These are phyloP conservation scores for Pholiota adiposa DNA, from an alignment of 1,284 basidiomycete species.

Conservation along the genomic window DNA sequence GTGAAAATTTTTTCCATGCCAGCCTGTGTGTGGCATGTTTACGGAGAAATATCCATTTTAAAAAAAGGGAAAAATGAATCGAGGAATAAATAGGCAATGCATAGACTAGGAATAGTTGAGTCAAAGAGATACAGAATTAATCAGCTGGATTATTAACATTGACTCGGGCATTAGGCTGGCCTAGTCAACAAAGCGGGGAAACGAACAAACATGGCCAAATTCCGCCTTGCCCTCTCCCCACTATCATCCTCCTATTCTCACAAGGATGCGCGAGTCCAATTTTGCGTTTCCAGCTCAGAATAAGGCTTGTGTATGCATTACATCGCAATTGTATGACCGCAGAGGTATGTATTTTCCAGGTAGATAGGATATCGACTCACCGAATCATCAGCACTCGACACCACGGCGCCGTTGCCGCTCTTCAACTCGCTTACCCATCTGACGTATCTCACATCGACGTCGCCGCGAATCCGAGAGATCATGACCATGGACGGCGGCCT, in stretches of 20 bases:
- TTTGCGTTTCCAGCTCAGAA: conserved; percentile 96
- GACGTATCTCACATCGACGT: conserved; percentile 96
- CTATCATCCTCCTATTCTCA: not conserved
- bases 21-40: not conserved
- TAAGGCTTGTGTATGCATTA: conserved; percentile 94
- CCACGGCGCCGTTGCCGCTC: conserved; percentile 87
- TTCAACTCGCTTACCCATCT: conserved; percentile 98
- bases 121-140: not conserved
- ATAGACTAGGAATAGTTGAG: not conserved
- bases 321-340: conserved; percentile 93
- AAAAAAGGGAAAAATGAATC: not conserved
- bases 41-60: not conserved
- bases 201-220: not conserved
- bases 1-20: too few relatives aligned
- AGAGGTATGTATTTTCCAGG: conserved; percentile 67
- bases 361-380: conserved; percentile 22
- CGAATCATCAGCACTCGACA: conserved; percentile 82
- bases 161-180: not conserved
- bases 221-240: not conserved
- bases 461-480: conserved; percentile 96
- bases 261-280: conserved; percentile 92
- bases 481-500: conserved; percentile 98
- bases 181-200: not conserved
- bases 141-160: not conserved
- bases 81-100: not conserved